A percentile compares a stretch with the other conserved stretches of the same genome.
phyloP scores from a whole-genome alignment of 345 rosid species.

The Xanthoceras sorbifolium region DNA sequence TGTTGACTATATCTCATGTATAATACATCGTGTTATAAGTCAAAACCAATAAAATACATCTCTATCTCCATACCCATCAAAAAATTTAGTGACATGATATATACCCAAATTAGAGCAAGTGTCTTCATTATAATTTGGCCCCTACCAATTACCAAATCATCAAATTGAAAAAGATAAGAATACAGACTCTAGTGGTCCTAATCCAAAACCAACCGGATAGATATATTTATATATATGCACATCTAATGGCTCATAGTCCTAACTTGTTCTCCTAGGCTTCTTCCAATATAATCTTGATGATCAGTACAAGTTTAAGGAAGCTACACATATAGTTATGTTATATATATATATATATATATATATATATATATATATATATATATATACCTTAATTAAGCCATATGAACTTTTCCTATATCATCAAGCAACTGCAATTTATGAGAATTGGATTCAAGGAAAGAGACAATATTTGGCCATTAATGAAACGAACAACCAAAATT shows the following conservation, averaged over 20 bases:
- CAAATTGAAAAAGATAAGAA: constrained; percentile 27
- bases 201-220: constrained; percentile 5
- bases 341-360: not conserved
- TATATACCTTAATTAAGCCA: no score
- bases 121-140: not conserved
- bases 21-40: no score
- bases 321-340: not conserved
- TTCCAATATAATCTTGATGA: not conserved
- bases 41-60: not conserved
- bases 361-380: not conserved
- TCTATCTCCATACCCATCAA: not conserved
- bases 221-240: not conserved
- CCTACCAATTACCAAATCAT: not conserved
- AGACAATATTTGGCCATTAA: constrained; percentile 23
- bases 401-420: not conserved
- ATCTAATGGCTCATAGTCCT: constrained; percentile 6
- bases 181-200: constrained; percentile 20
- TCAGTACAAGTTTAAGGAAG: not conserved
- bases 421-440: constrained; percentile 10
- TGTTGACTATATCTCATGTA: no score
- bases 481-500: constrained; percentile 4
- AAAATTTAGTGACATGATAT: not conserved
- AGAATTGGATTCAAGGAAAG: constrained; percentile 22
- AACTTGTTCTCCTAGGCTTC: not conserved
- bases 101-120: not conserved